A percentile compares a stretch with the other conserved stretches of the same genome.
phyloP scores from a whole-genome alignment of 257 asterid genomes.

The Marsdenia floribunda region DNA sequence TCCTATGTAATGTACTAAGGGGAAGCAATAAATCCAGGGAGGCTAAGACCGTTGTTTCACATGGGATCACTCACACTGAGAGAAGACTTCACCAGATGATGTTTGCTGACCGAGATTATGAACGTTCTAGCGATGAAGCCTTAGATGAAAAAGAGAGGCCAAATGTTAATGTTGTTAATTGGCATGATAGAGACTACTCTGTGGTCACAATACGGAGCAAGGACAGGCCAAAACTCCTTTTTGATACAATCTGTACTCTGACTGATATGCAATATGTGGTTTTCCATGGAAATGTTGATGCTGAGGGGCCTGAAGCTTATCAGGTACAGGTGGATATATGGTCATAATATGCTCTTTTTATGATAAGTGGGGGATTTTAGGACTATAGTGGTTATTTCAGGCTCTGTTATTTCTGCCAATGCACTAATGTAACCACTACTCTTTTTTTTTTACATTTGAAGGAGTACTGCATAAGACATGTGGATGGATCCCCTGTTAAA shows the following conservation, averaged over 20 bases:
- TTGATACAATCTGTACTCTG: slow-evolving; percentile 80
- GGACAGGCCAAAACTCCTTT: slow-evolving; percentile 91
- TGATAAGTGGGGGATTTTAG: background rate
- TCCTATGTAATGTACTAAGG: slow-evolving; percentile 63
- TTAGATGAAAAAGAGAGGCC: slow-evolving; percentile 59
- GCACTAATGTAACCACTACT: slow-evolving; percentile 9
- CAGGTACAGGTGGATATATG: slow-evolving; percentile 43
- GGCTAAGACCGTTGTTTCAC: slow-evolving; percentile 74
- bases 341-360: background rate
- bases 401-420: background rate
- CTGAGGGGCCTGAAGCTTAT: slow-evolving; percentile 75
- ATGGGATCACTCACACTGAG: slow-evolving; percentile 61
- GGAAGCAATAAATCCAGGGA: slow-evolving; percentile 75
- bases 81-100: slow-evolving; percentile 93
- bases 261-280: slow-evolving; percentile 96
- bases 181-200: slow-evolving; percentile 87
- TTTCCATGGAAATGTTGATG: slow-evolving; percentile 83
- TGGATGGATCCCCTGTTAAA: slow-evolving; percentile 90
- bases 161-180: slow-evolving; percentile 67
- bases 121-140: slow-evolving; percentile 36
- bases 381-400: background rate
- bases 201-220: slow-evolving; percentile 81
- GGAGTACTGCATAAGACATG: slow-evolving; percentile 90
- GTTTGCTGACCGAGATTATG: slow-evolving; percentile 94
- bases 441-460: slow-evolving; percentile 29